phyloP scores from a whole-genome alignment of 352 stramenopile genomes.

The Phytophthora fragariae region DNA sequence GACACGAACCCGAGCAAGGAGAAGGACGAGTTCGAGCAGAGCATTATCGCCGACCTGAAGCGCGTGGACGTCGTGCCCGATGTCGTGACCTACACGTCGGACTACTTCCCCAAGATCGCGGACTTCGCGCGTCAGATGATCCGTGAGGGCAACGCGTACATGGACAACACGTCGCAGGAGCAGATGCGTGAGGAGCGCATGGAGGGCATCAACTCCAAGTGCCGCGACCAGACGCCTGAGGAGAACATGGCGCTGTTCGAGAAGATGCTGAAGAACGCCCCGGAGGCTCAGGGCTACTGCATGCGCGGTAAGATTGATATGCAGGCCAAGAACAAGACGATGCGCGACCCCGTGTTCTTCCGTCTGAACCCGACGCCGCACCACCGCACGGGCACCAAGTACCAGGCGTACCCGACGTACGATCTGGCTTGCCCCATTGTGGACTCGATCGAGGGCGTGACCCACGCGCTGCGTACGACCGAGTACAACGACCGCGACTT shows the following conservation, averaged over 20 bases:
- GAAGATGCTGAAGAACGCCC: conserved; percentile 95
- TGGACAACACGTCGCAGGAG: conserved; percentile 99
- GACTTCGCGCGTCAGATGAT: conserved; percentile 96
- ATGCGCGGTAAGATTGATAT: conserved; percentile 96
- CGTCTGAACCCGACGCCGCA: conserved; percentile 86
- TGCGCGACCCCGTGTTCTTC: conserved; percentile 91
- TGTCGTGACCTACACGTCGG: conserved; percentile 96
- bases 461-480: conserved; percentile 98
- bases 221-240: conserved; percentile 86
- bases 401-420: conserved; percentile 99
- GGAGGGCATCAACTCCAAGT: conserved; percentile 92
- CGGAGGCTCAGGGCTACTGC: conserved; percentile 79
- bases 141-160: conserved; percentile 96
- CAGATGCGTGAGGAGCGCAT: conserved; percentile 97
- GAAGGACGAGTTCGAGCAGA: conserved; percentile 99
- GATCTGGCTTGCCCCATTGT: conserved; percentile 99
- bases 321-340: conserved; percentile 91
- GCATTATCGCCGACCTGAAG: conserved; percentile 92
- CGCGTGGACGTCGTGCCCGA: conserved; percentile 84
- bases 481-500: conserved; percentile 99
- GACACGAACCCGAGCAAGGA: conserved; percentile 99
- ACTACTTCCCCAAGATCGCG: conserved; percentile 97
- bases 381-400: conserved; percentile 95
- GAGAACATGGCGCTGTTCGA: conserved; percentile 96
- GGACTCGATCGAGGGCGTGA: conserved; percentile 99